phyloP scores from a whole-genome alignment of 441 rosid genomes.

The Euphorbia celastroides region DNA sequence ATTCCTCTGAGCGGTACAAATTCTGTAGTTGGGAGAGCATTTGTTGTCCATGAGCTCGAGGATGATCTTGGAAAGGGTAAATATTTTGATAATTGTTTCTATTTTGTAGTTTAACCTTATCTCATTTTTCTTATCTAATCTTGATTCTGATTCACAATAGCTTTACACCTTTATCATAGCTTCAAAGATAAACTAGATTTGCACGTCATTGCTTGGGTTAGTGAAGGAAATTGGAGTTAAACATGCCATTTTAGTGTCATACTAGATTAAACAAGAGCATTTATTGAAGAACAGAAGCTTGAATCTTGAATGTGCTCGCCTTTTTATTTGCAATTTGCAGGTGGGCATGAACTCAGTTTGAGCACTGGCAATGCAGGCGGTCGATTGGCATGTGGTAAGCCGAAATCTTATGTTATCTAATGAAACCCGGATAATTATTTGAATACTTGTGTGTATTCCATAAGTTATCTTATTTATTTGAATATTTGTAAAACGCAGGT shows the following conservation, averaged over 20 bases:
- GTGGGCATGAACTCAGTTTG: conserved; percentile 93
- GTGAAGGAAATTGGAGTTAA: neutral
- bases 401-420: neutral
- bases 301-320: neutral
- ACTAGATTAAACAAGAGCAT: neutral
- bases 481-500: neutral
- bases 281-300: neutral
- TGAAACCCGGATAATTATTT: neutral
- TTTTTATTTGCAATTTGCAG: conserved; percentile 33
- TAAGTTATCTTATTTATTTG: too few relatives aligned
- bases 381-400: conserved; percentile 94
- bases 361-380: conserved; percentile 97
- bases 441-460: neutral
- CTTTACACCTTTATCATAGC: neutral
- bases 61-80: conserved; percentile 98
- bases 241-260: neutral
- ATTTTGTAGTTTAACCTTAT: neutral
- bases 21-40: conserved; percentile 87
- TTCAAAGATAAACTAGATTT: neutral
- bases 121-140: neutral
- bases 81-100: neutral
- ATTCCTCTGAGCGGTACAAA: conserved; percentile 76
- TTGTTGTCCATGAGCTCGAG: conserved; percentile 94
- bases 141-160: neutral
- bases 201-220: neutral